Evolutionary conservation across 192 early-diverging fungal genomes (phyloP), one percentile per base, ranked within the genome.

Genomic region (Rhizophagus clarus): DNA sequence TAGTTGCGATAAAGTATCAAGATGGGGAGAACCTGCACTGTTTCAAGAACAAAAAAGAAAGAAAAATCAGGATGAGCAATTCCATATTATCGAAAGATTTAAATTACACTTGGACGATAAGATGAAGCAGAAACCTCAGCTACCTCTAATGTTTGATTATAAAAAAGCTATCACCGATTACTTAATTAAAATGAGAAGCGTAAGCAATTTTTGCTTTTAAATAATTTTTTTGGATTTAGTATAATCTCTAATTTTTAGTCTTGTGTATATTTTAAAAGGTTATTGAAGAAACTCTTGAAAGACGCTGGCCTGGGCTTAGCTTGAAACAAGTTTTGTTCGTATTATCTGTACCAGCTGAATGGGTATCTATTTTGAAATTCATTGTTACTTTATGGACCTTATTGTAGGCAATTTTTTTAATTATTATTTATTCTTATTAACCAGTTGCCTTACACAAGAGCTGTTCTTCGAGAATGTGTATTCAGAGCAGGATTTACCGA

Each of bases 161-260:
- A 77, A 67, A 68, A 37, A 34, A 67, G 76, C 63, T 14, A 77
- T 77, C n/a, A 67, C 45, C 32, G 76, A 77, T 51, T 77, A 77
- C 67, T 31, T 77, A 17, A 60, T 20, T 40, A 24, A 68, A 45
- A 66, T 77, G 62, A 51, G 32, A 28, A 29, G 20, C 6, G 76
- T 77, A 67, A 47, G 62, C 20, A 40, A 40, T 11, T 40, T 11
- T 40, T 28, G 2, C 8, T 17, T 17, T 17, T 45, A 45, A 17
- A 20, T 56, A 56, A 20, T 17, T 26, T 26, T 12, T 28, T 63
- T 11, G 4, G 24, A 64, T 10, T 64, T n/a, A 11, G 5, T 11
- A 63, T 15, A 26, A 64, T 20, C 37, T 40, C 37, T 40, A 40
- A 37, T 37, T n/a, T 29, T 34, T 34, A 20, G 0, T 68, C 31